Percentiles rank a stretch among this genome's conserved stretches.
These are phyloP conservation scores for Phytophthora fragariae DNA, from an alignment of 352 stramenopile genomes.

Conservation along the genomic window DNA sequence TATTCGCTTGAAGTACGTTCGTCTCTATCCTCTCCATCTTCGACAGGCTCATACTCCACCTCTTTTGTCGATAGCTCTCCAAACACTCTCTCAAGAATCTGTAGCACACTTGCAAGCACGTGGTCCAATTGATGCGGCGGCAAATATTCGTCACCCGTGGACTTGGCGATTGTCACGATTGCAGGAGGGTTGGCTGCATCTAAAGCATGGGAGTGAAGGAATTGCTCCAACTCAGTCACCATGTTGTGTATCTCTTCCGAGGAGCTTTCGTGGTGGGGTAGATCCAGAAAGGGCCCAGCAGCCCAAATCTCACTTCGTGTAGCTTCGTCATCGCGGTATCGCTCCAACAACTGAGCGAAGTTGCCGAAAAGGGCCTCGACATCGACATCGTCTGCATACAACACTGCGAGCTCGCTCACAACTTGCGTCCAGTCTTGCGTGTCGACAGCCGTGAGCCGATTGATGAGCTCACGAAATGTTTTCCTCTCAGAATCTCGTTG, in stretches of 20 bases:
- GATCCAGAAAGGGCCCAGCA: slow-evolving; percentile 65
- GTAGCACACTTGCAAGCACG: slow-evolving; percentile 56
- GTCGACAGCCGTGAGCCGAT: slow-evolving; percentile 39
- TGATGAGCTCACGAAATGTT: slow-evolving; percentile 48
- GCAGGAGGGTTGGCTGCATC: slow-evolving; percentile 44
- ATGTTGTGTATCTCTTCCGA: slow-evolving; percentile 60
- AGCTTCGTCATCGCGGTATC: slow-evolving; percentile 30
- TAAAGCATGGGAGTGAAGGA: slow-evolving; percentile 35
- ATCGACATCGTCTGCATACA: slow-evolving; percentile 43
- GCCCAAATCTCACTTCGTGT: slow-evolving; percentile 47
- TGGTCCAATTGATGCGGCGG: slow-evolving; percentile 65
- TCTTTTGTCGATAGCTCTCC: slow-evolving; percentile 42
- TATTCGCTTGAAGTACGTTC: neutral
- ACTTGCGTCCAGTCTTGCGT: slow-evolving; percentile 22
- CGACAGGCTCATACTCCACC: slow-evolving; percentile 60
- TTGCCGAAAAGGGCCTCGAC: slow-evolving; percentile 24
- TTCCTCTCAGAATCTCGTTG: slow-evolving; percentile 37
- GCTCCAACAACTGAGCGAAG: slow-evolving; percentile 38
- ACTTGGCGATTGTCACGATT: slow-evolving; percentile 88
- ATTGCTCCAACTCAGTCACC: slow-evolving; percentile 44
- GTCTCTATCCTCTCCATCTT: slow-evolving; percentile 3
- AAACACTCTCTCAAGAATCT: slow-evolving; percentile 53
- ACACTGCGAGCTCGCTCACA: slow-evolving; percentile 15
- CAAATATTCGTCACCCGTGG: slow-evolving; percentile 75
- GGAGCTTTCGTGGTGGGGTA: slow-evolving; percentile 72